phyloP scores from a whole-genome alignment of 2,329 filamentous ascomycete genomes.

The Ascochyta lentis region DNA sequence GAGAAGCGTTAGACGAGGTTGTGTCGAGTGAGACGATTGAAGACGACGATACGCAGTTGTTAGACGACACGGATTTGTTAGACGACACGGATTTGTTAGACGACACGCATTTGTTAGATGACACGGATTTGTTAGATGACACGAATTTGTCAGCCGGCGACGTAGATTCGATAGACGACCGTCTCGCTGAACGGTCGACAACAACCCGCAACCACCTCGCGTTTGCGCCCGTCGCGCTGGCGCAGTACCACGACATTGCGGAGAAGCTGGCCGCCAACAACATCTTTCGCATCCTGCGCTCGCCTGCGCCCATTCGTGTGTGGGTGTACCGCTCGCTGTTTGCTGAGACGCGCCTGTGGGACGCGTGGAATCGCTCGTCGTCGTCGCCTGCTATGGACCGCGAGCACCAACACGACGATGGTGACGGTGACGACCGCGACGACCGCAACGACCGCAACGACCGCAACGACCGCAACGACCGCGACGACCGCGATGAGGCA shows the following conservation, averaged over 20 bases:
- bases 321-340: slow-evolving; percentile 37
- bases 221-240: slow-evolving; percentile 31
- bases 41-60: too few species aligned
- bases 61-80: too few species aligned
- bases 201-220: slow-evolving; percentile 12
- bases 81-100: too few species aligned
- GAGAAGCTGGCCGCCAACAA: slow-evolving; percentile 35
- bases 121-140: too few species aligned
- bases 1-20: not conserved
- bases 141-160: too few species aligned
- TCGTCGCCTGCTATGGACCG: not conserved
- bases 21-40: too few species aligned
- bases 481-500: slow-evolving; percentile 21
- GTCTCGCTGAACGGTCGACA: not conserved
- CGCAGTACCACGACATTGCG: slow-evolving; percentile 32
- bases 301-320: slow-evolving; percentile 35
- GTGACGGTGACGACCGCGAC: not conserved
- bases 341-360: slow-evolving; percentile 30
- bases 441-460: too few species aligned
- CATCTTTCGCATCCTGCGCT: slow-evolving; percentile 32
- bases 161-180: not conserved
- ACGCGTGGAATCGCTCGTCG: slow-evolving; percentile 25
- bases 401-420: not conserved
- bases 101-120: not conserved
- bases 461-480: not conserved